Evolutionary conservation across 441 rosid species (phyloP), one percentile per base, ranked within the genome.

Genomic region (Bocquillonia castaneifolia): DNA sequence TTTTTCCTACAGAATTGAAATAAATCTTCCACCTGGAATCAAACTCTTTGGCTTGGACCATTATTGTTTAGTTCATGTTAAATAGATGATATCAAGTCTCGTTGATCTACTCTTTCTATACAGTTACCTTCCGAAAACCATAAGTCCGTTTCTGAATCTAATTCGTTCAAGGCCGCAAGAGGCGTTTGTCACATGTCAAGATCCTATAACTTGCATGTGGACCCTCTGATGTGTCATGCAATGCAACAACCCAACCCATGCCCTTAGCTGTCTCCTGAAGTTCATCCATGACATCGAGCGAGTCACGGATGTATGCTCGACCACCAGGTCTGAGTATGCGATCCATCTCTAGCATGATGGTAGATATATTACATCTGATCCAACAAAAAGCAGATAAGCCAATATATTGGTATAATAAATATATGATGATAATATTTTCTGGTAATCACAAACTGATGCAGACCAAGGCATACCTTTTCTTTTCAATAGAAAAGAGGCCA

Each of bases 261-360:
- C 94, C 95, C 42, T 80, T 92, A 1, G 83, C 92, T 8, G 83
- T 85, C 73, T 77, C 95, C 69, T 78, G 83, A 86, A 94, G 93
- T 74, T 92, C 97, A 32, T 82, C 89, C 86, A 90, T 85, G 68
- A 88, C 90, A n/a, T 83, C 80, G 10, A 92, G 71, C 0, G 93
- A 78, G 57, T 94, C 99, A 26, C 96, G 89, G 17, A 95, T 92
- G 72, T 92, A 92, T 54, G 68, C 98, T 71, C 72, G 86, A 56
- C 99, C 98, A 51, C 98, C 99, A 37, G 99, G 99, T 80, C 99
- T 85, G 64, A 95, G 75, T 2, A 95, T 90, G 71, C 99, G 84
- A 73, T 95, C 99, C 99, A 95, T 95, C 83, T 95, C 98, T n/a
- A 95, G 89, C 99, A 95, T 89, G 48, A 92, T 86, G 2, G 87